Percentiles rank a stretch among this genome's conserved stretches.
Evolutionary conservation across 495 filamentous ascomycete species (phyloP).

Genomic region (Neurospora discreta): DNA sequence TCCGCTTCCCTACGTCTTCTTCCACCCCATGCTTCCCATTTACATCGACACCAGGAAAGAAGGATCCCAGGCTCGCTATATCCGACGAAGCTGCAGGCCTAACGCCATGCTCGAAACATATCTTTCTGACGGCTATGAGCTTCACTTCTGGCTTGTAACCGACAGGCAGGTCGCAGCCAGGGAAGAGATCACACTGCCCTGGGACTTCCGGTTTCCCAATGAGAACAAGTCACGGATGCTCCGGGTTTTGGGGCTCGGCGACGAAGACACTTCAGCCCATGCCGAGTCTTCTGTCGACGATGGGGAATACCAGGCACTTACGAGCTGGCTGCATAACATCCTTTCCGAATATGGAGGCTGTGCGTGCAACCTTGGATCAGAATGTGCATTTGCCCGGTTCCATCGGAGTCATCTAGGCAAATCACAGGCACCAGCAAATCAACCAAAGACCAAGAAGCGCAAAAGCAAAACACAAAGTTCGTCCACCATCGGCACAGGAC

Average conservation of each 20-base stretch:
- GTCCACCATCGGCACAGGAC: constrained; percentile 58
- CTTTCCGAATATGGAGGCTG: constrained; percentile 83
- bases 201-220: constrained; percentile 43
- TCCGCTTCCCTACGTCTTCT: constrained; percentile 78
- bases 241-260: constrained; percentile 39
- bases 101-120: constrained; percentile 75
- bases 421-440: constrained; percentile 34
- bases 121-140: constrained; percentile 61
- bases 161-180: constrained; percentile 53
- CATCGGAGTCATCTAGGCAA: constrained; percentile 52
- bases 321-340: constrained; percentile 52
- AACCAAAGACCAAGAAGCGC: constrained; percentile 48
- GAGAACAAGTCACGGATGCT: constrained; percentile 29
- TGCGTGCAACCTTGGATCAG: constrained; percentile 55
- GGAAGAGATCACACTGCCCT: constrained; percentile 46
- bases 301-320: constrained; percentile 38
- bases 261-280: constrained; percentile 26
- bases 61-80: constrained; percentile 73
- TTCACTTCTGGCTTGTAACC: constrained; percentile 82
- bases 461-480: constrained; percentile 44
- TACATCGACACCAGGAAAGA: constrained; percentile 84
- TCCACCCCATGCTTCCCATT: constrained; percentile 69
- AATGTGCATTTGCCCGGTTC: constrained; percentile 64
- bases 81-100: constrained; percentile 77
- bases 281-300: constrained; percentile 35